Conservation (phyloP, 1,284 basidiomycete genomes). For the Ustilago vetiveriae region DNA sequence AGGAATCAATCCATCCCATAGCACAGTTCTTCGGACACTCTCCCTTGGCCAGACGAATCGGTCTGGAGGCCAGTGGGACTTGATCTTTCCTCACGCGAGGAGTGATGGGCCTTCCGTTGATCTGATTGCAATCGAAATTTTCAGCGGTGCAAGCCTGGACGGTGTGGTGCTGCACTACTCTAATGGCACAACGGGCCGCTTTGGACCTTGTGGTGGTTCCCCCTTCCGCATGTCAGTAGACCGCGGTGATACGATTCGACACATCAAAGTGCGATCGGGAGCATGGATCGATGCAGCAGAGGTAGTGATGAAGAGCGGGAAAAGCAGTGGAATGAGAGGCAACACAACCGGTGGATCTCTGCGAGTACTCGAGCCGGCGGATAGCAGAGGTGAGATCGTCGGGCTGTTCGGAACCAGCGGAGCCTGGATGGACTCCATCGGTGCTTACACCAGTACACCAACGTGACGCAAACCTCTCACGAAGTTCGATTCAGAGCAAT, state of each 20-base stretch:
- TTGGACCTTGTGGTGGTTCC: conserved; percentile 26
- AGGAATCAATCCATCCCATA: conserved; percentile 9
- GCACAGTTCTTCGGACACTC: conserved; percentile 12
- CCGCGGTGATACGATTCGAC: conserved; percentile 14
- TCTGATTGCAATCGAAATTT: conserved; percentile 21
- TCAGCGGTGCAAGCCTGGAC: conserved; percentile 28
- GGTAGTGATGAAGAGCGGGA: conserved; percentile 29
- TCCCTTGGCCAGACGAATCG: conserved; percentile 18
- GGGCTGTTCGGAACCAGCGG: conserved; percentile 36
- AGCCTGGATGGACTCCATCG: conserved; percentile 37
- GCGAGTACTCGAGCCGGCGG: conserved; percentile 26
- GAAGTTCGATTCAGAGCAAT: too few species aligned
- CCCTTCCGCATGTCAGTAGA: conserved; percentile 16
- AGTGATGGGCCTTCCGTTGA: neutral
- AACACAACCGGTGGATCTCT: conserved; percentile 32
- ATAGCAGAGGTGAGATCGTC: conserved; percentile 16
- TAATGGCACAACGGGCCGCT: conserved; percentile 1
- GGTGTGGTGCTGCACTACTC: conserved; percentile 22
- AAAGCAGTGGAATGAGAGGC: conserved; percentile 32
- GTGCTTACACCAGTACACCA: conserved; percentile 13
- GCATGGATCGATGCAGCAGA: conserved; percentile 49
- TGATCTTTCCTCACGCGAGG: conserved; percentile 17
- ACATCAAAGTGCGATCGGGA: conserved; percentile 32
- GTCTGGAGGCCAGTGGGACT: conserved; percentile 11
- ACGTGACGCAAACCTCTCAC: too few species aligned